Evolutionary conservation across 108 stramenopile species (phyloP), one percentile per base, ranked within the genome.

Genomic region (Nitzschia sp.): DNA sequence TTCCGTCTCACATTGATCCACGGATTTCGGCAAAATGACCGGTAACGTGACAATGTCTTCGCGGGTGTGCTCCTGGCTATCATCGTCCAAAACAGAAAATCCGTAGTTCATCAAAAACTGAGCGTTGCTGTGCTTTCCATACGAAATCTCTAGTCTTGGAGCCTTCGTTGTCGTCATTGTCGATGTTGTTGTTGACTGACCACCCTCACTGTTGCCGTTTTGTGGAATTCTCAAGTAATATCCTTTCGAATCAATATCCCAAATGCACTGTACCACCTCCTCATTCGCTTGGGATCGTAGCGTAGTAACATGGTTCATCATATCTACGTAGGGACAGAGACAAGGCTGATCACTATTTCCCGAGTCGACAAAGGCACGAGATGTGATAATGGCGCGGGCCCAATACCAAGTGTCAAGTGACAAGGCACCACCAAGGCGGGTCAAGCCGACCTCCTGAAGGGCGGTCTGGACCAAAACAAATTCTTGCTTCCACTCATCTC

Each of bases 321-420:
- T 50, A n/a, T 50, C 48, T 4, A 50, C 48, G 21, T 50, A 50
- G 17, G 48, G 48, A n/a, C 48, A 50, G 13, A 50, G 21, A 50
- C 48, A 50, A 50, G 48, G 48, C 4, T 50, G 48, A n/a, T 21
- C 21, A 50, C 21, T 50, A 22, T 50, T 50, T 50, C 19, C 48
- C 17, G 4, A 19, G 19, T 50, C 48, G 9, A n/a, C 19, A n/a
- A 50, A 50, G 8, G 48, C 48, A 4, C 48, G 48, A 50, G 48
- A 50, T 4, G 19, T 50, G 13, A 50, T 22, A 21, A 50, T 50
- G 21, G 48, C 8, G 9, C 48, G 48, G 48, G 48, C 48, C 48
- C 48, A 50, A 21, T 50, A 50, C 48, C 48, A 50, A n/a, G 48
- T 50, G 5, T 50, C 48, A 8, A 19, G 4, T 4, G 48, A n/a